A percentile compares a stretch with the other conserved stretches of the same genome.
phyloP scores from a whole-genome alignment of 306 rosid genomes.

The Vigna radiata region DNA sequence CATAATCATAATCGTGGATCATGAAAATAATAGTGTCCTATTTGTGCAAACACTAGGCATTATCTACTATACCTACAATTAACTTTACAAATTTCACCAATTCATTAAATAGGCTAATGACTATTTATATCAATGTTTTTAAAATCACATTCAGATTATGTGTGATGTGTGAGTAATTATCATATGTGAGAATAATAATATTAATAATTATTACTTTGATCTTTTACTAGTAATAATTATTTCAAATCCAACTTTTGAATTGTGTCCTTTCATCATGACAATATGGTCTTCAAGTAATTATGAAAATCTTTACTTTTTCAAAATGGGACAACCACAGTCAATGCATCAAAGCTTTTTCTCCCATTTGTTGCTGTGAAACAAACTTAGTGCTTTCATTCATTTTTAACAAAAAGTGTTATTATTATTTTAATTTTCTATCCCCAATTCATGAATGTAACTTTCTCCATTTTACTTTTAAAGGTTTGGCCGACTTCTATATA shows the following conservation, averaged over 20 bases:
- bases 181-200: too few species aligned
- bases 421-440: background rate
- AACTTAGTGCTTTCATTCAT: constrained; percentile 43
- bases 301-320: constrained; percentile 44
- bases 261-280: constrained; percentile 22
- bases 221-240: background rate
- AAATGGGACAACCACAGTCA: constrained; percentile 46
- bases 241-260: background rate
- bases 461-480: constrained; percentile 36
- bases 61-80: background rate
- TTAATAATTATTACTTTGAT: background rate
- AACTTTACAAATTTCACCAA: background rate
- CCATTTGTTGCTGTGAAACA: constrained; percentile 35
- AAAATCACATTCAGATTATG: too few species aligned
- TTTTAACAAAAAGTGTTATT: background rate
- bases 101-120: background rate
- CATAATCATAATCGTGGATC: background rate
- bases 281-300: constrained; percentile 38
- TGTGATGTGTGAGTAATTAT: too few species aligned
- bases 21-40: background rate
- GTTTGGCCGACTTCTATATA: constrained; percentile 51
- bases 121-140: too few species aligned
- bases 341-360: constrained; percentile 42
- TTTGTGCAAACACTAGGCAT: background rate
- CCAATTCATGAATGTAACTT: constrained; percentile 5